These are phyloP conservation scores for Chrysoporthe deuterocubensis DNA, from an alignment of 2,329 filamentous ascomycete species.

Conservation along the genomic window DNA sequence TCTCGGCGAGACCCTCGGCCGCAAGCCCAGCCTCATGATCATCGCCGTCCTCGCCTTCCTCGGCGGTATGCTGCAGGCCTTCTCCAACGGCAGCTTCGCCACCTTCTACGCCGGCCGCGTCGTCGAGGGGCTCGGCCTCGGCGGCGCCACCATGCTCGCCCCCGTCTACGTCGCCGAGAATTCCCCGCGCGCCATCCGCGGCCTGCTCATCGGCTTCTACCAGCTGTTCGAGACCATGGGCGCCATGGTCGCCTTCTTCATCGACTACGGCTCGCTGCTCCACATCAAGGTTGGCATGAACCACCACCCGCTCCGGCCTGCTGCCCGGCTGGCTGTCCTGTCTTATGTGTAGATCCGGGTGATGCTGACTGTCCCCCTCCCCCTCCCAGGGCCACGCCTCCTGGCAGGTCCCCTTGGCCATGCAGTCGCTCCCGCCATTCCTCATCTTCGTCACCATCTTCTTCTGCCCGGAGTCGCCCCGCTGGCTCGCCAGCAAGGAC, in stretches of 20 bases:
- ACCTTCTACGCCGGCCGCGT: constrained; percentile 67
- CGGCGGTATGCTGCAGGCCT: constrained; percentile 65
- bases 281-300: constrained; percentile 37
- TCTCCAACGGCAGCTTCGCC: constrained; percentile 58
- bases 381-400: constrained; percentile 19
- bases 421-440: constrained; percentile 63
- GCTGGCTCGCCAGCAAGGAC: constrained; percentile 67
- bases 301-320: too few relatives aligned
- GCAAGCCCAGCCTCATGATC: constrained; percentile 56
- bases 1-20: constrained; percentile 57
- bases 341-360: not conserved
- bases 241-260: constrained; percentile 51
- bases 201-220: constrained; percentile 49
- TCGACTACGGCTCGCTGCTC: constrained; percentile 53
- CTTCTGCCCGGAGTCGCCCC: constrained; percentile 63
- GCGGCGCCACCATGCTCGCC: constrained; percentile 47
- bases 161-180: constrained; percentile 52
- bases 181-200: constrained; percentile 48
- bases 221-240: constrained; percentile 52
- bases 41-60: constrained; percentile 59
- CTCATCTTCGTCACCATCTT: constrained; percentile 59
- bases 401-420: constrained; percentile 55
- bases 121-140: constrained; percentile 51
- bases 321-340: too few relatives aligned
- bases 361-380: not conserved